phyloP scores from a whole-genome alignment of 371 early-diverging fungal species.

The Actinomortierella ambigua region DNA sequence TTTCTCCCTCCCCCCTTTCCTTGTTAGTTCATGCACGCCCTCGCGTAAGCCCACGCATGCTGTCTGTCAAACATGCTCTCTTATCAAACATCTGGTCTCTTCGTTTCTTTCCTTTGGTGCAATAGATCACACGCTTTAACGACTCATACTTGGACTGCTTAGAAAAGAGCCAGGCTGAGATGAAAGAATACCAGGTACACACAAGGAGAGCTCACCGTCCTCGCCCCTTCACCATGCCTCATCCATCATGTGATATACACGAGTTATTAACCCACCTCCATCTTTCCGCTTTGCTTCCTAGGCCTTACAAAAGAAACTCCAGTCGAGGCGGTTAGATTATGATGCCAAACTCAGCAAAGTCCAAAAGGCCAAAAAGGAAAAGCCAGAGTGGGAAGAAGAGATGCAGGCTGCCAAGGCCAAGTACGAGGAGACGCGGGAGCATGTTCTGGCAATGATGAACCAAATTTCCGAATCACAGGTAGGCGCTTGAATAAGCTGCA shows the following conservation, averaged over 20 bases:
- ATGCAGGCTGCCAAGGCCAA: slow-evolving; percentile 86
- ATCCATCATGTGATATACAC: slow-evolving; percentile 7
- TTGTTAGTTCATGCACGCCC: background rate
- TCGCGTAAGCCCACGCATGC: no score
- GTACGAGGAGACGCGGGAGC: slow-evolving; percentile 87
- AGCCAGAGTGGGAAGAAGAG: slow-evolving; percentile 89
- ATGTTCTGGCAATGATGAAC: slow-evolving; percentile 69
- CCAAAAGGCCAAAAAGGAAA: slow-evolving; percentile 89
- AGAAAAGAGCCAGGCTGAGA: slow-evolving; percentile 52
- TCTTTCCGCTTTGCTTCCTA: slow-evolving; percentile 15
- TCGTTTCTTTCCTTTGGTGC: slow-evolving; percentile 14
- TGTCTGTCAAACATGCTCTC: no score
- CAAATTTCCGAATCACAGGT: slow-evolving; percentile 73
- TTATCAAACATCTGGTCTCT: background rate
- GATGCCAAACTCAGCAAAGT: slow-evolving; percentile 89
- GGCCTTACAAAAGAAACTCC: slow-evolving; percentile 80
- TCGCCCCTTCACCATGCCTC: background rate
- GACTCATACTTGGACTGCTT: slow-evolving; percentile 55
- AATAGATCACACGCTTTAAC: slow-evolving; percentile 43
- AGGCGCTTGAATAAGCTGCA: no score
- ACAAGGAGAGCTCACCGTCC: background rate
- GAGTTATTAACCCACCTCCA: slow-evolving; percentile 3
- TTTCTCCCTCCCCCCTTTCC: background rate
- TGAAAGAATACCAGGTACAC: slow-evolving; percentile 64
- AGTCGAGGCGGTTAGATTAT: slow-evolving; percentile 88